phyloP scores from a whole-genome alignment of 768 basidiomycete species.

The Pisolithus marmoratus region DNA sequence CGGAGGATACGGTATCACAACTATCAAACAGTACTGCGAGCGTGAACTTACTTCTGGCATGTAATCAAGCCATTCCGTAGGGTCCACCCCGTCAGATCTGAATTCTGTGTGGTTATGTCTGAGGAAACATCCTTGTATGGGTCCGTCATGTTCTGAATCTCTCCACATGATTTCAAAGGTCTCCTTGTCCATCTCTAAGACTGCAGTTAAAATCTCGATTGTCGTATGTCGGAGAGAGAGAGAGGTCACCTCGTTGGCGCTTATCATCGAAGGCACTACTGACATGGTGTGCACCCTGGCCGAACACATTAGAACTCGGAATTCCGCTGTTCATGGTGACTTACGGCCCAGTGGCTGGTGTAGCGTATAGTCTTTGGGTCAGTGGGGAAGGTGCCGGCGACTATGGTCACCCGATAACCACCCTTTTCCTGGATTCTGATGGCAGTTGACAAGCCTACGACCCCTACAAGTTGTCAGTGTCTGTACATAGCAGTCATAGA shows the following conservation, averaged over 20 bases:
- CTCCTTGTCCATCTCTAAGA: constrained; percentile 57
- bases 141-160: constrained; percentile 52
- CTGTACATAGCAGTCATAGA: background rate
- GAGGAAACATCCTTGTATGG: constrained; percentile 56
- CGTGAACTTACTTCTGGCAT: constrained; percentile 51
- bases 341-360: constrained; percentile 79
- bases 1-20: background rate
- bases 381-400: constrained; percentile 67
- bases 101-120: constrained; percentile 61
- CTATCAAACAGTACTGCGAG: background rate
- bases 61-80: constrained; percentile 33
- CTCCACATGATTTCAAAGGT: constrained; percentile 76
- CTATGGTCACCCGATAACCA: constrained; percentile 57
- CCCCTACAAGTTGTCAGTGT: constrained; percentile 41
- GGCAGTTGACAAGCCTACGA: constrained; percentile 74
- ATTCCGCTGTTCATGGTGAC: constrained; percentile 17
- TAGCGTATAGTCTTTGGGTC: constrained; percentile 72
- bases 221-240: background rate
- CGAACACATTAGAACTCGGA: background rate
- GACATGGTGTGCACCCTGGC: constrained; percentile 77
- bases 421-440: constrained; percentile 60
- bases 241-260: constrained; percentile 48
- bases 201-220: background rate
- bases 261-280: constrained; percentile 47
- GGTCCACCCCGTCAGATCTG: constrained; percentile 34